A percentile compares a stretch with the other conserved stretches of the same genome.
Conservation (phyloP, 2,329 filamentous ascomycete species). For the Lasiodiplodia gonubiensis region DNA sequence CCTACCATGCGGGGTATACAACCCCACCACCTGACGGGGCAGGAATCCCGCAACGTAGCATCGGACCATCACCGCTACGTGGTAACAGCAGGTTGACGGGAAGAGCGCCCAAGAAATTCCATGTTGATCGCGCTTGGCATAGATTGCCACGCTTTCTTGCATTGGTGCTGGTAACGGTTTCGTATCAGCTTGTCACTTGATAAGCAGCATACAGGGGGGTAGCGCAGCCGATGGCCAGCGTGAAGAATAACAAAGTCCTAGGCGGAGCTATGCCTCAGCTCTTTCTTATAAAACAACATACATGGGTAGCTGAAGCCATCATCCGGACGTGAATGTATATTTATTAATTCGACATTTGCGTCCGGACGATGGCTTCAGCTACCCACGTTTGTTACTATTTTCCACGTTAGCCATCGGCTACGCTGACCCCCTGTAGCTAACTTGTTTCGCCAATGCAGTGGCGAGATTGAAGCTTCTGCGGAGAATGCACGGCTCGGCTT, state of each 20-base stretch:
- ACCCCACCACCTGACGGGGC: not conserved
- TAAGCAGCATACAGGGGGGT: too few relatives aligned
- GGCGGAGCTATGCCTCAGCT: too few relatives aligned
- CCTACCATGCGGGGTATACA: not conserved
- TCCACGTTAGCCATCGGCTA: too few relatives aligned
- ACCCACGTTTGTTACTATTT: too few relatives aligned
- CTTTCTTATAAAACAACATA: too few relatives aligned
- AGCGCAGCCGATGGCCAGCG: too few relatives aligned
- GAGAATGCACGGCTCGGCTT: conserved; percentile 7
- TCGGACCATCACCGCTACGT: not conserved
- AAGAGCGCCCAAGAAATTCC: not conserved
- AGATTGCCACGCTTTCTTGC: conserved; percentile 2
- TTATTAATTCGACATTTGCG: too few relatives aligned
- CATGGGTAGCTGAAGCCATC: too few relatives aligned
- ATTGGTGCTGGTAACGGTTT: not conserved
- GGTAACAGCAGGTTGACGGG: not conserved
- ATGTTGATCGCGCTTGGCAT: not conserved
- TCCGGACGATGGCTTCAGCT: too few relatives aligned
- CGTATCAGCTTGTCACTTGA: conserved; percentile 16
- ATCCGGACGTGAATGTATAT: too few relatives aligned
- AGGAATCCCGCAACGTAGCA: conserved; percentile 1
- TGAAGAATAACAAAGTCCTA: too few relatives aligned
- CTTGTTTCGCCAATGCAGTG: not conserved
- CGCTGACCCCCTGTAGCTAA: too few relatives aligned
- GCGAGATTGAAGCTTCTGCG: conserved; percentile 13